Conservation (phyloP, 257 asterid species). For the Solanum acaule region DNA sequence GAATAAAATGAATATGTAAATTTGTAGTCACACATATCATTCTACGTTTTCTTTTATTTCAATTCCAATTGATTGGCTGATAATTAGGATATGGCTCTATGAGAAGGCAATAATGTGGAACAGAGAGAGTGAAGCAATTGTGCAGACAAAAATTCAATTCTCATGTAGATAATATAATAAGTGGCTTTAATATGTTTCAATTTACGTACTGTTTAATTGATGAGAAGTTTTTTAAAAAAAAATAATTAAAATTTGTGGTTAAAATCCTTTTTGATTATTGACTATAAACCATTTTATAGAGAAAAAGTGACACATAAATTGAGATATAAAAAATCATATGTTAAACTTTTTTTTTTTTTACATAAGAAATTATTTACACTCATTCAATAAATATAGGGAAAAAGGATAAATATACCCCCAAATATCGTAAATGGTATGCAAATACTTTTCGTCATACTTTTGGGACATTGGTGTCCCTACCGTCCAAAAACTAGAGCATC, state of each 20-base stretch:
- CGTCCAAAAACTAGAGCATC: no score
- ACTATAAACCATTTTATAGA: no score
- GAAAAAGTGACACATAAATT: not conserved
- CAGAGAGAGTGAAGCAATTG: not conserved
- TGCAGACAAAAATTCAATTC: not conserved
- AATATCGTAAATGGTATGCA: no score
- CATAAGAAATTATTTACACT: not conserved
- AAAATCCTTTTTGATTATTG: not conserved
- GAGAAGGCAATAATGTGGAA: not conserved
- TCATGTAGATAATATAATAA: not conserved
- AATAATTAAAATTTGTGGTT: no score
- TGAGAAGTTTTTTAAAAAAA: no score
- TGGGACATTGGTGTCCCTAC: fast-evolving
- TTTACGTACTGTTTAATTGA: not conserved
- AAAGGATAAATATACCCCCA: no score
- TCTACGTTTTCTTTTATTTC: not conserved
- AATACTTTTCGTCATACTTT: fast-evolving
- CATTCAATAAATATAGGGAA: no score
- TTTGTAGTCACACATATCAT: not conserved
- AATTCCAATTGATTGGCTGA: not conserved
- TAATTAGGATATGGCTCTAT: not conserved
- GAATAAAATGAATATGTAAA: not conserved
- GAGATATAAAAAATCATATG: not conserved
- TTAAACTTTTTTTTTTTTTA: not conserved
- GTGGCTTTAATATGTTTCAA: not conserved